A percentile compares a stretch with the other conserved stretches of the same genome.
These are phyloP conservation scores for Globisporangium sylvaticum DNA, from an alignment of 352 stramenopile genomes.

Conservation along the genomic window DNA sequence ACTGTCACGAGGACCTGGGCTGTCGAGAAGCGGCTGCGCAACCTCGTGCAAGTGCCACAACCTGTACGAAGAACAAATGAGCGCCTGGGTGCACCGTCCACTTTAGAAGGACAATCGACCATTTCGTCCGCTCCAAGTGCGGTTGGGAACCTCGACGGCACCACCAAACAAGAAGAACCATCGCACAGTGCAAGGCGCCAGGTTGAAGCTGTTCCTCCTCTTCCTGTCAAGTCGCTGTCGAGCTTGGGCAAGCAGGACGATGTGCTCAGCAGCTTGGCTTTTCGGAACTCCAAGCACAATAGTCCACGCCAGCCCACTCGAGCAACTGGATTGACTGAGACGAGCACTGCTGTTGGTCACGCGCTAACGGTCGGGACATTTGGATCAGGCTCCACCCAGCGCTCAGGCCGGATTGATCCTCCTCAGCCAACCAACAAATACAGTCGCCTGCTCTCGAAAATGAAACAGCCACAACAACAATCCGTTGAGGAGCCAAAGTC, in stretches of 20 bases:
- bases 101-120: not conserved
- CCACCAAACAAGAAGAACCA: not conserved
- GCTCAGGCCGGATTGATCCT: not conserved
- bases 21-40: slow-evolving; percentile 48
- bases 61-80: slow-evolving; percentile 25
- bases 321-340: not conserved
- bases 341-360: not conserved
- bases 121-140: slow-evolving; percentile 13
- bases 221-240: not conserved
- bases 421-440: slow-evolving; percentile 2
- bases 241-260: not conserved
- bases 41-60: slow-evolving; percentile 36
- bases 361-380: not conserved
- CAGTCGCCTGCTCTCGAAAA: slow-evolving; percentile 3
- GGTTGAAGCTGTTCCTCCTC: not conserved
- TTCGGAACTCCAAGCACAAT: slow-evolving; percentile 6
- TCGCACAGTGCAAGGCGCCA: not conserved
- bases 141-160: slow-evolving; percentile 4
- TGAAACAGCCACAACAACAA: not conserved
- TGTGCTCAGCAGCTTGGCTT: slow-evolving; percentile 6
- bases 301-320: slow-evolving; percentile 8
- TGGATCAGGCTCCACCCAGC: not conserved
- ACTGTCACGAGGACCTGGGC: slow-evolving; percentile 49
- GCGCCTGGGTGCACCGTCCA: not conserved
- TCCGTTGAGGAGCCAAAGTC: slow-evolving; percentile 22